These are phyloP conservation scores for Evernia prunastri DNA, from an alignment of 495 filamentous ascomycete species.

Conservation along the genomic window DNA sequence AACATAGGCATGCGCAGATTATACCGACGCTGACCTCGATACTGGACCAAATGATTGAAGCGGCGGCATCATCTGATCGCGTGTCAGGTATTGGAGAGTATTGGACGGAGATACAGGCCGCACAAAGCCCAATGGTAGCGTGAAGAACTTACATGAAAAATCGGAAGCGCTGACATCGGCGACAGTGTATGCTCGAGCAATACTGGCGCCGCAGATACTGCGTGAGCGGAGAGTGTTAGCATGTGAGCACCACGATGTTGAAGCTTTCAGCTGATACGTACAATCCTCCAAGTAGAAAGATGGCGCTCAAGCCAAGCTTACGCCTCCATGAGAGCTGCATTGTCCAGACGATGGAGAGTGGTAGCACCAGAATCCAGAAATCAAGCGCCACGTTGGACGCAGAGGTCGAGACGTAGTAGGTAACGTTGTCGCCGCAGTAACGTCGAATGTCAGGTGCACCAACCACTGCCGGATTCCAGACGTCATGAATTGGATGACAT, in stretches of 20 bases:
- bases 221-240: background rate
- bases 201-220: background rate
- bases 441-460: background rate
- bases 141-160: background rate
- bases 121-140: too few relatives aligned
- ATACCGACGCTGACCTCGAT: background rate
- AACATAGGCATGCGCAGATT: conserved; percentile 1
- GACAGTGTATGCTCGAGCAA: background rate
- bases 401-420: background rate
- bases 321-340: background rate
- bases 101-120: background rate
- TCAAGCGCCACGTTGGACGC: background rate
- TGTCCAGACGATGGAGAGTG: background rate
- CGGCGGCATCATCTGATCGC: background rate
- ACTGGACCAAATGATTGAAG: background rate
- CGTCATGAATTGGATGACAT: background rate
- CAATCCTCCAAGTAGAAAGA: conserved; percentile 1
- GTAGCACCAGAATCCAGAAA: background rate
- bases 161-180: background rate
- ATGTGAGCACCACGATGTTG: background rate
- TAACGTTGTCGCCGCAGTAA: background rate
- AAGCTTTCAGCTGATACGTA: background rate
- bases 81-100: background rate
- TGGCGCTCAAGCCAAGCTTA: background rate
- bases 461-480: background rate